Evolutionary conservation across 768 basidiomycete species (phyloP), one percentile per base, ranked within the genome.

Genomic region (Trametes villosa): DNA sequence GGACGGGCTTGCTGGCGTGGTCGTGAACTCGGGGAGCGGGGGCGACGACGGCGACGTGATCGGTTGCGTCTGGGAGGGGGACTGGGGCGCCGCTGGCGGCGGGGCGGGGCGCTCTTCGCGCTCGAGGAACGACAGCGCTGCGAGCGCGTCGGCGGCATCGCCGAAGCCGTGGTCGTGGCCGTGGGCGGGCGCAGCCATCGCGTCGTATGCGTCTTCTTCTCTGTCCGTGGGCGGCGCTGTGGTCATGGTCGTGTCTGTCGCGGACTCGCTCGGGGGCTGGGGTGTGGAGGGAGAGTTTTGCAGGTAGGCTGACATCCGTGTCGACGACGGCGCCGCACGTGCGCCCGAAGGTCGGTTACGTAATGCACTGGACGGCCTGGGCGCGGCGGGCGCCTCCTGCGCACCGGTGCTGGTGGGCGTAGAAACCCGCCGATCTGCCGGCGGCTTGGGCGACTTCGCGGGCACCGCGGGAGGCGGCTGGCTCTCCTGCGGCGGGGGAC

Each of bases 341-440:
- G 91, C 91, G 49, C 91, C 91, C 31, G 89, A 87, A 22, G 91
- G 91, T 68, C 46, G 27, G 29, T 89, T 91, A 74, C 89, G 86
- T 75, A 87, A 86, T 47, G 34, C 38, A 29, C 49, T 64, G 48
- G 4, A 11, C 15, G 70, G 58, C 5, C 65, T 68, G 65, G 69
- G 48, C 63, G 65, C 59, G 31, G 49, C 44, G 45, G 57, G 24
- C n/a, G 54, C 53, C 52, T 58, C 57, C 38, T 54, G 30, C 30
- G 31, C 22, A 22, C n/a, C n/a, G n/a, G n/a, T n/a, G n/a, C n/a
- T n/a, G n/a, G n/a, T n/a, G n/a, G 26, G 53, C 53, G 51, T 52
- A 40, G 48, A 26, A 29, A 63, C 42, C 24, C 47, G 58, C 22
- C 31, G 41, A 42, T 47, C 24, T 9, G 49, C 50, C 27, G 29